These are phyloP conservation scores for Fragaria vesca DNA, from an alignment of 306 rosid genomes.

Conservation along the genomic window DNA sequence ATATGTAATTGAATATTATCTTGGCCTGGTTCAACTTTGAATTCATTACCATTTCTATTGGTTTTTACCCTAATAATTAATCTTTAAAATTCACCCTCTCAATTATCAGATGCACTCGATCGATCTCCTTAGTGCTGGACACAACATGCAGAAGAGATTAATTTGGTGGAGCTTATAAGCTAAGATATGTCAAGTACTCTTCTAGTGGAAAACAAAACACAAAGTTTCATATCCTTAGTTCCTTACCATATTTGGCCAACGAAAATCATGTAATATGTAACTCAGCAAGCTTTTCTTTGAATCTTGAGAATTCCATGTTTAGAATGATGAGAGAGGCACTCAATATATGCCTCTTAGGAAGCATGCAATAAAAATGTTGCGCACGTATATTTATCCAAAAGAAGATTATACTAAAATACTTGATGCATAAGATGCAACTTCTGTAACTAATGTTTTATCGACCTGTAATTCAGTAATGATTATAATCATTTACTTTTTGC, in stretches of 20 bases:
- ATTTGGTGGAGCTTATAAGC: neutral
- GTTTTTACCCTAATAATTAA: neutral
- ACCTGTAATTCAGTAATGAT: too few relatives aligned
- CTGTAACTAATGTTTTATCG: too few relatives aligned
- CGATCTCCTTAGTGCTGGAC: constrained; percentile 4
- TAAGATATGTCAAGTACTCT: neutral
- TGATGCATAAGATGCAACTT: too few relatives aligned
- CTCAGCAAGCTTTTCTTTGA: neutral
- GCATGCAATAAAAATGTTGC: neutral
- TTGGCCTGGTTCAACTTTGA: neutral
- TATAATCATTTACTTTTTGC: too few relatives aligned
- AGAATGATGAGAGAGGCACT: neutral
- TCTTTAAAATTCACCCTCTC: neutral
- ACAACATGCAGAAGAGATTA: neutral
- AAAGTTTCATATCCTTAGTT: neutral
- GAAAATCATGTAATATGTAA: neutral
- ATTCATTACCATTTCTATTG: neutral
- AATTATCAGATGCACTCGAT: neutral
- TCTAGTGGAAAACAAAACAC: neutral
- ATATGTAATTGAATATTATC: neutral
- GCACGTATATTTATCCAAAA: neutral
- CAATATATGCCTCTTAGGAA: neutral
- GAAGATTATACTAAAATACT: neutral
- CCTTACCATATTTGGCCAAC: constrained; percentile 1
- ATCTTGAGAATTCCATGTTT: neutral